phyloP scores from a whole-genome alignment of 495 filamentous ascomycete genomes.

The Venustampulla echinocandica region DNA sequence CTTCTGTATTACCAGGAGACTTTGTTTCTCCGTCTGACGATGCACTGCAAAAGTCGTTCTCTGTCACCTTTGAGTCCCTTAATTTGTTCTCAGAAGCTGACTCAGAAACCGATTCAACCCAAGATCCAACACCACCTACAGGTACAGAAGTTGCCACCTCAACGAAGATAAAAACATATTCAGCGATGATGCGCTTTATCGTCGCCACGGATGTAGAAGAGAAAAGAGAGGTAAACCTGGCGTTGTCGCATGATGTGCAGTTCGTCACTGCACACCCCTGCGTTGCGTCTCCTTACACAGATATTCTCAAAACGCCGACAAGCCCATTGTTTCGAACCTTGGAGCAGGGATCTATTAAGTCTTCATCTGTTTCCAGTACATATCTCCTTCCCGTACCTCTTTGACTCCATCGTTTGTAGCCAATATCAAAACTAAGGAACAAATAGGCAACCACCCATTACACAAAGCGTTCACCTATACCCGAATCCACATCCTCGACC shows the following conservation, averaged over 20 bases:
- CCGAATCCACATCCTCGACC: constrained; percentile 31
- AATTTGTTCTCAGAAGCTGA: constrained; percentile 29
- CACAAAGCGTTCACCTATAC: constrained; percentile 54
- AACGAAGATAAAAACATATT: constrained; percentile 35
- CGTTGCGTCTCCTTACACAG: constrained; percentile 44
- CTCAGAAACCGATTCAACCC: constrained; percentile 29
- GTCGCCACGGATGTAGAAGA: constrained; percentile 31
- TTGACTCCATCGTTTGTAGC: not conserved
- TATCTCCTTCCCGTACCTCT: not conserved
- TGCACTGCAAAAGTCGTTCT: constrained; percentile 31
- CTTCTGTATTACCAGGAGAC: constrained; percentile 44
- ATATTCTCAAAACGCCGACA: constrained; percentile 37
- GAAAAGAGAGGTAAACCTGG: constrained; percentile 39
- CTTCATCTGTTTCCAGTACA: not conserved
- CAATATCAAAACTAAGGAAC: constrained; percentile 14
- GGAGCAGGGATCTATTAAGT: not conserved
- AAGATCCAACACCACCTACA: constrained; percentile 25
- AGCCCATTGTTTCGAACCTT: constrained; percentile 25
- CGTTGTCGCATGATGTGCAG: constrained; percentile 47
- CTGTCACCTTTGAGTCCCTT: constrained; percentile 36
- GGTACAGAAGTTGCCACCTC: constrained; percentile 19
- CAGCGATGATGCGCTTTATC: constrained; percentile 44
- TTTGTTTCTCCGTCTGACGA: constrained; percentile 46
- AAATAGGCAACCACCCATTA: constrained; percentile 48
- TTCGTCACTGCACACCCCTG: constrained; percentile 62